Percentiles rank a stretch among this genome's conserved stretches.
phyloP scores from a whole-genome alignment of 2,329 filamentous ascomycete genomes.

The Chrysoporthe cubensis region DNA sequence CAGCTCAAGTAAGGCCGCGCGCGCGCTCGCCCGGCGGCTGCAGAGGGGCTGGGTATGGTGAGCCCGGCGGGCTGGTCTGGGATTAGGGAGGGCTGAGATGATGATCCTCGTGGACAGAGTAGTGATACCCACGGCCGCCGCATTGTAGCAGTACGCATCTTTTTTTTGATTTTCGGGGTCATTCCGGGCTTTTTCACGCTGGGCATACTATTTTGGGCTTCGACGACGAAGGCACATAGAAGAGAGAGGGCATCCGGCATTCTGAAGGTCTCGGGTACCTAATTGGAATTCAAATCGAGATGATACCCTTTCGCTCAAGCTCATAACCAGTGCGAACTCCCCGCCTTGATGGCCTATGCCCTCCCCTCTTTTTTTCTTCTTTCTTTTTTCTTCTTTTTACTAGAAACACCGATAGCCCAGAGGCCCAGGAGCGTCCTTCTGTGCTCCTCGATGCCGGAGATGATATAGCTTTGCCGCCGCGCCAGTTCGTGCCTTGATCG shows the following conservation, averaged over 20 bases:
- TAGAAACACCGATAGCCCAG: not conserved
- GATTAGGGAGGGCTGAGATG: not conserved
- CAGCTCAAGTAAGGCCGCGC: conserved; percentile 54
- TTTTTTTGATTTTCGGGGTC: not conserved
- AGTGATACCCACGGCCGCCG: not conserved
- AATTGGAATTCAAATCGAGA: not conserved
- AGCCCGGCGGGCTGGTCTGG: not conserved
- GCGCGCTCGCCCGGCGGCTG: not conserved
- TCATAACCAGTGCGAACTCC: not conserved
- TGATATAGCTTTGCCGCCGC: too few relatives aligned
- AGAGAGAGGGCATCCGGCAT: conserved; percentile 1
- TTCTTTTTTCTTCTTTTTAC: too few relatives aligned
- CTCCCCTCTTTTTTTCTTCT: not conserved
- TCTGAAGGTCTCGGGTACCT: not conserved
- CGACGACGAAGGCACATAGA: not conserved
- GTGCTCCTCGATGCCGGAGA: too few relatives aligned
- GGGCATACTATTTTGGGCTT: not conserved
- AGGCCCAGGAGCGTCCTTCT: not conserved
- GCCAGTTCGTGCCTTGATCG: not conserved
- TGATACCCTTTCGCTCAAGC: conserved; percentile 2
- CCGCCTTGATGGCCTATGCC: not conserved
- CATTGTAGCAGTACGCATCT: conserved; percentile 8
- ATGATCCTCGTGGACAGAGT: not conserved
- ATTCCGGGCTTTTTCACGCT: not conserved
- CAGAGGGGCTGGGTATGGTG: not conserved